Evolutionary conservation across 768 basidiomycete genomes (phyloP).

Genomic region (Tricholoma sp.): DNA sequence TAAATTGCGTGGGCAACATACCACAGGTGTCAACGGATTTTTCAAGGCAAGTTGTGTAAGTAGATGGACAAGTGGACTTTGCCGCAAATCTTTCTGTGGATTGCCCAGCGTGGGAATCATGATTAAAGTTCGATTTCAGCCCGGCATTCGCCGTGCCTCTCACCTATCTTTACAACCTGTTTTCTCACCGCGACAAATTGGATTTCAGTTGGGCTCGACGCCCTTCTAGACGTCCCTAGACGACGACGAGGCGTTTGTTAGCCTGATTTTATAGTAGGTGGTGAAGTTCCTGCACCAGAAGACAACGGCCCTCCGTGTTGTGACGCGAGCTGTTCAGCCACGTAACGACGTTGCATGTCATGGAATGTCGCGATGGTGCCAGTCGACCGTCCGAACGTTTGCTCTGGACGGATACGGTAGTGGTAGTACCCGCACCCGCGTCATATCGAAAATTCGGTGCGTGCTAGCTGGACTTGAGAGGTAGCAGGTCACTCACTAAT

Average conservation of each 20-base stretch:
- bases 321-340: slow-evolving; percentile 14
- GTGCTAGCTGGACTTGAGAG: neutral
- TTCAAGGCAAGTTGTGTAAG: slow-evolving; percentile 70
- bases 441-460: slow-evolving; percentile 16
- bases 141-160: slow-evolving; percentile 18
- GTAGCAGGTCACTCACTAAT: neutral
- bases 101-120: slow-evolving; percentile 23
- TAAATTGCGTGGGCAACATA: slow-evolving; percentile 23
- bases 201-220: no score
- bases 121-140: slow-evolving; percentile 29
- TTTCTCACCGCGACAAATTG: no score
- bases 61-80: slow-evolving; percentile 13
- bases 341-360: slow-evolving; percentile 48
- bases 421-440: slow-evolving; percentile 16
- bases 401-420: slow-evolving; percentile 27
- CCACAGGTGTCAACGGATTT: slow-evolving; percentile 90
- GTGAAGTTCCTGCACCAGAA: neutral
- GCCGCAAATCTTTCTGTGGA: slow-evolving; percentile 31
- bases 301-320: slow-evolving; percentile 14
- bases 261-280: no score
- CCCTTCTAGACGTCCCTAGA: no score
- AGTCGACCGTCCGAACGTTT: slow-evolving; percentile 42
- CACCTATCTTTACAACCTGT: no score
- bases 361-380: slow-evolving; percentile 81
- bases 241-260: no score